Percentiles rank a stretch among this genome's conserved stretches.
phyloP scores from a whole-genome alignment of 176 grass and related monocot species.

The Carex littledalei region DNA sequence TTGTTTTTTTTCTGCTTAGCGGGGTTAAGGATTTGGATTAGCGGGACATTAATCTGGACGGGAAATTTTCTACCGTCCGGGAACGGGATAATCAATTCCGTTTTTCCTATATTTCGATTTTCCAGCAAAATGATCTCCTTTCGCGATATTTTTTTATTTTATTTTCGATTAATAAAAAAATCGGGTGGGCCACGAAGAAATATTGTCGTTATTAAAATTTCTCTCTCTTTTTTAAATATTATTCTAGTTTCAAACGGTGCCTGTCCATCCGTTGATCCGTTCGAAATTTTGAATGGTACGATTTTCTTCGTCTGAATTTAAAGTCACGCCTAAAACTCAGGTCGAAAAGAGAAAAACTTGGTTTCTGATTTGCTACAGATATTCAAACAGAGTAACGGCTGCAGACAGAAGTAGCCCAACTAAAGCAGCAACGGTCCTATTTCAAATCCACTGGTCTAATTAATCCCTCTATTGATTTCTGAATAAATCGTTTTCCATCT shows the following conservation, averaged over 20 bases:
- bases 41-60: too few relatives aligned
- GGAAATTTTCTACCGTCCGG: too few relatives aligned
- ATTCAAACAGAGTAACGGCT: neutral
- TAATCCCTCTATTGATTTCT: neutral
- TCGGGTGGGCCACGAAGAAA: neutral
- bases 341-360: neutral
- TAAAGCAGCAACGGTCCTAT: constrained; percentile 7
- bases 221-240: neutral
- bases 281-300: neutral
- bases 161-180: too few relatives aligned
- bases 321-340: neutral
- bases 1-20: too few relatives aligned
- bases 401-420: neutral
- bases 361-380: neutral
- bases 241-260: neutral
- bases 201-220: neutral
- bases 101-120: too few relatives aligned
- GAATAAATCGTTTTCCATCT: neutral
- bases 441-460: constrained; percentile 24
- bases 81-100: too few relatives aligned
- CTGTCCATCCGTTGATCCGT: neutral
- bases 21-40: too few relatives aligned
- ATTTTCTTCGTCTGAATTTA: neutral
- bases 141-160: too few relatives aligned
- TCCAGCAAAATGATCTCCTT: too few relatives aligned